Evolutionary conservation across 331 rosid species (phyloP), one percentile per base, ranked within the genome.

Genomic region (Malus hybrid): DNA sequence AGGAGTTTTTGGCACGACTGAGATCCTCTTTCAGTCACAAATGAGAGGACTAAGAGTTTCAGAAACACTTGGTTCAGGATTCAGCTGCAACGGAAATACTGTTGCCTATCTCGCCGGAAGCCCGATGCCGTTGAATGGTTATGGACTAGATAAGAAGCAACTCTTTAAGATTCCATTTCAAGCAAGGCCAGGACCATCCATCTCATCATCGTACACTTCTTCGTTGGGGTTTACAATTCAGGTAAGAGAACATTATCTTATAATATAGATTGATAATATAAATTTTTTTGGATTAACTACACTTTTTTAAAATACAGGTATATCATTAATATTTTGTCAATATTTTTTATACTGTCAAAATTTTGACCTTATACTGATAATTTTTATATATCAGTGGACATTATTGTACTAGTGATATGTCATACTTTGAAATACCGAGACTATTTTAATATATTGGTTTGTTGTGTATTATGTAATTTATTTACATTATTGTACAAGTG

Each of bases 181-280:
- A 62, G 66, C 66, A 62, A 62, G 66, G 34, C 66, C 66, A 14
- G 66, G 66, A 62, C 66, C 66, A 14, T 62, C 66, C 66, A 62
- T 62, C 66, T 62, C 66, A 24, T 27, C 36, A 12, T 62, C 66
- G 29, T 62, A 62, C 10, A 62, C 66, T 15, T 62, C 66, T 27
- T 62, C 66, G 10, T 0, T 62, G 10, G 66, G 66, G 12, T 62
- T 62, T 62, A 62, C 66, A 62, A 62, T 62, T 32, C 66, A 62
- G 10, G 66, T 57, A 44, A 44, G 5, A 11, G 15, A 44, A 44
- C 0, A 44, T 10, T 44, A 44, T 11, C 50, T 44, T 44, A 2
- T 39, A 0, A 44, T 44, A 44, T 44, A 11, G 0, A 44, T 3
- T 39, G 46, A 39, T 39, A 39, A 39, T 39, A 39, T 39, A 39